Percentiles rank a stretch among this genome's conserved stretches.
Evolutionary conservation across 139 green algal genomes (phyloP).

Genomic region (Gonium pectorale): DNA sequence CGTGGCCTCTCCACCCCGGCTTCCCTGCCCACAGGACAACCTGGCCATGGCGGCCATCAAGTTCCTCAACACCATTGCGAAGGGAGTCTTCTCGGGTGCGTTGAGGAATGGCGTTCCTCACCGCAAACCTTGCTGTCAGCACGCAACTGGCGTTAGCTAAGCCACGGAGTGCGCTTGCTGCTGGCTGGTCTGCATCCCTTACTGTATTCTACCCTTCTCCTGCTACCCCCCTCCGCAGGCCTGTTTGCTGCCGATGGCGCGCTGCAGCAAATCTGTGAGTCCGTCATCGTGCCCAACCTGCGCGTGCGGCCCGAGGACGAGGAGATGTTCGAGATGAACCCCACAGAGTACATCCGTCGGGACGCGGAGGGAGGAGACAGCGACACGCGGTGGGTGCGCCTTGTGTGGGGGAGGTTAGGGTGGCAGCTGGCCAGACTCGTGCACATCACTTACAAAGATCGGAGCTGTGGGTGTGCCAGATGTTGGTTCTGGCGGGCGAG

Average conservation of each 20-base stretch:
- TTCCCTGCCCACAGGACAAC: slow-evolving; percentile 79
- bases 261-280: slow-evolving; percentile 85
- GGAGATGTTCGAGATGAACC: slow-evolving; percentile 64
- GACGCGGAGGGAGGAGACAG: slow-evolving; percentile 96
- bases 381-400: slow-evolving; percentile 82
- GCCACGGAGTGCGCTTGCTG: not conserved
- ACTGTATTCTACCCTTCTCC: not conserved
- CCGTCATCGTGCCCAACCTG: slow-evolving; percentile 92
- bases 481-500: too few species aligned
- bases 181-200: not conserved
- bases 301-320: slow-evolving; percentile 48
- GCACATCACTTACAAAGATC: too few species aligned
- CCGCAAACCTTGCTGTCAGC: not conserved
- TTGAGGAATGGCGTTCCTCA: too few species aligned
- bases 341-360: slow-evolving; percentile 93
- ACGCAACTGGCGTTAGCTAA: not conserved
- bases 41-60: slow-evolving; percentile 84
- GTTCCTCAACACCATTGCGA: slow-evolving; percentile 90
- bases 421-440: too few species aligned
- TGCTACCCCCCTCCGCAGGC: not conserved
- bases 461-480: too few species aligned
- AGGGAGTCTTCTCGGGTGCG: slow-evolving; percentile 66
- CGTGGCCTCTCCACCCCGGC: too few species aligned
- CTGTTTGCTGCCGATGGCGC: slow-evolving; percentile 37
- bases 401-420: too few species aligned